phyloP scores from a whole-genome alignment of 345 rosid species.

The Citrus inodora region DNA sequence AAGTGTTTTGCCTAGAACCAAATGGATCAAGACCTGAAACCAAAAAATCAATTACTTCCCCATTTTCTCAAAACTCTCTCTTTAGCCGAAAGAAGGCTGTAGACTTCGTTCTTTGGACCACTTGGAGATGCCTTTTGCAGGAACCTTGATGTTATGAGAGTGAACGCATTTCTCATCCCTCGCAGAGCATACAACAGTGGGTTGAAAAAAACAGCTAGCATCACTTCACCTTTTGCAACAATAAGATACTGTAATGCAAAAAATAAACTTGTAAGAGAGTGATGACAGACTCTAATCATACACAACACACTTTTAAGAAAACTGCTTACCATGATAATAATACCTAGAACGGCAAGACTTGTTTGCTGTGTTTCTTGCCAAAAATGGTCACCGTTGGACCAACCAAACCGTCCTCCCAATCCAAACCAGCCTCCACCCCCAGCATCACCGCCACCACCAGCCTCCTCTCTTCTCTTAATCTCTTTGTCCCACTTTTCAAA shows the following conservation, averaged over 20 bases:
- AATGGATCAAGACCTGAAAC: slow-evolving; percentile 8
- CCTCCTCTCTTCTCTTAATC: slow-evolving; percentile 84
- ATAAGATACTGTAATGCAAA: slow-evolving; percentile 55
- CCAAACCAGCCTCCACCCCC: slow-evolving; percentile 92
- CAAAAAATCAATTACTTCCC: slow-evolving; percentile 54
- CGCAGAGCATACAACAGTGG: slow-evolving; percentile 67
- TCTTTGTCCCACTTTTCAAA: slow-evolving; percentile 83
- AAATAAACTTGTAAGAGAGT: background rate
- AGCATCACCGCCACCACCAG: slow-evolving; percentile 51
- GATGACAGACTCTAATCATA: background rate
- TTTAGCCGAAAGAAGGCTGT: slow-evolving; percentile 57
- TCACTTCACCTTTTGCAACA: slow-evolving; percentile 63
- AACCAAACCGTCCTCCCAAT: slow-evolving; percentile 69
- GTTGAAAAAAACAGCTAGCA: slow-evolving; percentile 72
- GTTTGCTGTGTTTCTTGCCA: slow-evolving; percentile 75
- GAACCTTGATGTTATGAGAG: slow-evolving; percentile 50
- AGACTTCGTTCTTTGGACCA: slow-evolving; percentile 35
- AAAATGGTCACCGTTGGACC: slow-evolving; percentile 73
- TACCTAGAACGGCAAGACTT: slow-evolving; percentile 56
- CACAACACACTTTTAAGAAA: background rate
- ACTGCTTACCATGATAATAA: slow-evolving; percentile 57
- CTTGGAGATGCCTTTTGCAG: slow-evolving; percentile 24
- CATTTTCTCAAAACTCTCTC: slow-evolving; percentile 75
- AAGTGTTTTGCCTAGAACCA: background rate
- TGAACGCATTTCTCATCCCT: slow-evolving; percentile 56